Evolutionary conservation across 306 rosid genomes (phyloP).

Genomic region (Inga leiocalycina): DNA sequence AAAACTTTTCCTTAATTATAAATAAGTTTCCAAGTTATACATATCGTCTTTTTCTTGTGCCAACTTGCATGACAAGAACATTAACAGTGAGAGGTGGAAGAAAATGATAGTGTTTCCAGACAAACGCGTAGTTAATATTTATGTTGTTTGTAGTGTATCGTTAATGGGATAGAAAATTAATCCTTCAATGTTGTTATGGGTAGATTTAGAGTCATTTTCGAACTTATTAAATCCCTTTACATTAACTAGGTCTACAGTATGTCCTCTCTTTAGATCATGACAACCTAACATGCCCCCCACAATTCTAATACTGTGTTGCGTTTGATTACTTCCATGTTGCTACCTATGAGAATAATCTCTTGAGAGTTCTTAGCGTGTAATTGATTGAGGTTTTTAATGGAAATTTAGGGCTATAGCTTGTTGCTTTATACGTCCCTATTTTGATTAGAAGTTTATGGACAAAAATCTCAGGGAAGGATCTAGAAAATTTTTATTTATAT

Average conservation of each 20-base stretch:
- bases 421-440: background rate
- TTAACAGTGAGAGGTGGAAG: background rate
- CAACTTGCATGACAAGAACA: background rate
- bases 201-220: conserved; percentile 3
- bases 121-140: background rate
- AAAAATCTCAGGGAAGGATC: background rate
- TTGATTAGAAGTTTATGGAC: background rate
- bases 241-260: background rate
- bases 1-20: background rate
- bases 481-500: too few relatives aligned
- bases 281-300: conserved; percentile 10
- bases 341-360: background rate
- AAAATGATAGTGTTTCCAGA: background rate
- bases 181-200: background rate
- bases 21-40: background rate
- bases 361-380: background rate
- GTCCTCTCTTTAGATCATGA: background rate
- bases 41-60: background rate
- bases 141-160: background rate
- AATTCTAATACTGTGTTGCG: background rate
- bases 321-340: background rate
- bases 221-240: background rate
- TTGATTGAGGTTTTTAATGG: background rate
- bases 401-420: background rate
- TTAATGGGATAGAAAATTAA: background rate